Evolutionary conservation across 495 filamentous ascomycete species (phyloP).

Genomic region (Aspergillus mulundensis): DNA sequence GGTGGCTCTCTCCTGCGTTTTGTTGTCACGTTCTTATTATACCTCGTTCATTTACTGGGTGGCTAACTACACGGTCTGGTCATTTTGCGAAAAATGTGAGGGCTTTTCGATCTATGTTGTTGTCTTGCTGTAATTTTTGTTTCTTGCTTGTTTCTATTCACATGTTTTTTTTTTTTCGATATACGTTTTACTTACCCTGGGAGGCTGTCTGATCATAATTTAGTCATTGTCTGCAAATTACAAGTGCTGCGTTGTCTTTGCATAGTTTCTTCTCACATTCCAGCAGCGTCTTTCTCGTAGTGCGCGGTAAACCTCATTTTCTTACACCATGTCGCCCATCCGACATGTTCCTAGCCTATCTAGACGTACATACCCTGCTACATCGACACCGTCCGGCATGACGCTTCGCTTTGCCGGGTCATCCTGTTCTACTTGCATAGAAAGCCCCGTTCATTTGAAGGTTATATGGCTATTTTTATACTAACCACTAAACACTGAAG

Average conservation of each 20-base stretch:
- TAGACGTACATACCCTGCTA: no score
- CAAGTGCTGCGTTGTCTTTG: neutral
- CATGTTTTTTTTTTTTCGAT: neutral
- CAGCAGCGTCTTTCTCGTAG: neutral
- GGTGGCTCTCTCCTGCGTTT: slow-evolving; percentile 27
- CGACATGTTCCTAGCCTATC: no score
- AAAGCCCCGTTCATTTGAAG: neutral
- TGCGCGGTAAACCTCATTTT: neutral
- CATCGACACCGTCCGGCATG: no score
- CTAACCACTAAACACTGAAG: neutral
- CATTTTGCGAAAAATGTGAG: slow-evolving; percentile 20
- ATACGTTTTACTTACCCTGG: slow-evolving; percentile 21
- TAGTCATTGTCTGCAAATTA: slow-evolving; percentile 14
- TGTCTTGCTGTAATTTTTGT: slow-evolving; percentile 2
- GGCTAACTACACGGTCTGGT: slow-evolving; percentile 12
- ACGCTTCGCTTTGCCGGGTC: no score
- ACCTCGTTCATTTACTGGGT: slow-evolving; percentile 5
- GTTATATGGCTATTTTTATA: neutral
- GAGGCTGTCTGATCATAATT: slow-evolving; percentile 48
- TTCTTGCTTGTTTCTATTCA: no score
- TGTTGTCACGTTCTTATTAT: slow-evolving; percentile 6
- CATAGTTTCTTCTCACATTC: neutral
- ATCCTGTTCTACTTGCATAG: no score
- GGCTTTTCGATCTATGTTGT: slow-evolving; percentile 10
- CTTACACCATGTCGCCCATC: no score